A percentile compares a stretch with the other conserved stretches of the same genome.
Conservation (phyloP, 768 basidiomycete species). For the Psilocybe subaeruginosa region DNA sequence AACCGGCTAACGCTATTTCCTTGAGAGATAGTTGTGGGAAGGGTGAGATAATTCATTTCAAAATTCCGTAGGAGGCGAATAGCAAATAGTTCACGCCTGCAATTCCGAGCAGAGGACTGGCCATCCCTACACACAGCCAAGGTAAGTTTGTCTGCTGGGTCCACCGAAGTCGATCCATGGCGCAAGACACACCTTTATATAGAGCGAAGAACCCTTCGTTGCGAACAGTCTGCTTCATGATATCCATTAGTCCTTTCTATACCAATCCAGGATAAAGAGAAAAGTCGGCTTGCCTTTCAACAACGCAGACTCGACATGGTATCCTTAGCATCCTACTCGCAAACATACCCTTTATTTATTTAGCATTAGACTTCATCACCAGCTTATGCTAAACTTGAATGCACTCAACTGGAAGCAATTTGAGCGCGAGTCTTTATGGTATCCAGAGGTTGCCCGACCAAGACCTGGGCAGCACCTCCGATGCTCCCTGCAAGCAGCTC, state of each 20-base stretch:
- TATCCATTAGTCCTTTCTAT: slow-evolving; percentile 94
- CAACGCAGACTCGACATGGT: neutral
- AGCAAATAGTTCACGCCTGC: slow-evolving; percentile 96
- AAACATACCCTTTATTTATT: slow-evolving; percentile 78
- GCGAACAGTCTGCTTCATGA: slow-evolving; percentile 75
- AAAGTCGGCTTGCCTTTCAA: neutral
- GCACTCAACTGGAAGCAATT: slow-evolving; percentile 70
- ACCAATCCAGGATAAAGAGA: neutral
- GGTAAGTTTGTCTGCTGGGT: neutral
- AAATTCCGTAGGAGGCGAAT: slow-evolving; percentile 88
- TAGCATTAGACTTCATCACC: neutral
- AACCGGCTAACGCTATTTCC: slow-evolving; percentile 83
- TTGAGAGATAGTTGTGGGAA: slow-evolving; percentile 81
- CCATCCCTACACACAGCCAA: slow-evolving; percentile 67
- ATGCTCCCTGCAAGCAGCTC: slow-evolving; percentile 88
- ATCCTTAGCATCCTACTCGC: slow-evolving; percentile 46
- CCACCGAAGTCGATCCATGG: neutral
- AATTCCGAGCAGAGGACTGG: slow-evolving; percentile 88
- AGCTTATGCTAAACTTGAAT: neutral
- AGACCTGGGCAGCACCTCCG: slow-evolving; percentile 92
- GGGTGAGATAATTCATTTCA: slow-evolving; percentile 83
- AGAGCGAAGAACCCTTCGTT: slow-evolving; percentile 93
- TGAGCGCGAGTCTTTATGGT: slow-evolving; percentile 90
- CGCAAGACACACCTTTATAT: slow-evolving; percentile 79
- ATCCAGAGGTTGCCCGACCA: slow-evolving; percentile 92